These are phyloP conservation scores for Epichloe sp. DNA, from an alignment of 2,329 filamentous ascomycete genomes.

Conservation along the genomic window DNA sequence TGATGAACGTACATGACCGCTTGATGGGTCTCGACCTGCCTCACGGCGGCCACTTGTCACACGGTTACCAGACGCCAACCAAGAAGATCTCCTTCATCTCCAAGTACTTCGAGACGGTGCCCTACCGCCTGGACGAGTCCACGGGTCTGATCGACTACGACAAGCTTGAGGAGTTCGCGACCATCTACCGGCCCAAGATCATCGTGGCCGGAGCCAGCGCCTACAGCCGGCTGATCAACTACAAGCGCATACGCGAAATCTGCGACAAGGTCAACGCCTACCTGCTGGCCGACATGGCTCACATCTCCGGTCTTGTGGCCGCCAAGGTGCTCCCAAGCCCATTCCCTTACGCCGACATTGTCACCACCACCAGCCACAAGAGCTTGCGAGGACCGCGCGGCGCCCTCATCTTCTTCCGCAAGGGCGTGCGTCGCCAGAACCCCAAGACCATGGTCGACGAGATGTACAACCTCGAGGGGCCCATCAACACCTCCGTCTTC, in stretches of 20 bases:
- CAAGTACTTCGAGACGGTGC: constrained; percentile 97
- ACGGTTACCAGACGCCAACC: constrained; percentile 91
- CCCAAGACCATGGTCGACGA: constrained; percentile 76
- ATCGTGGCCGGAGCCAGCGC: constrained; percentile 91
- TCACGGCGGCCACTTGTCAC: constrained; percentile 88
- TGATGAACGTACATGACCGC: constrained; percentile 84
- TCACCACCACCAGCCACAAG: constrained; percentile 98
- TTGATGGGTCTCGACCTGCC: constrained; percentile 96
- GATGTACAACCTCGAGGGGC: constrained; percentile 78
- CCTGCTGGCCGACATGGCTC: constrained; percentile 89
- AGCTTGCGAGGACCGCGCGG: constrained; percentile 87
- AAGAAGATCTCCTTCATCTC: constrained; percentile 97
- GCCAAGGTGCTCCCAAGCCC: constrained; percentile 84
- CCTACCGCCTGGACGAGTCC: constrained; percentile 79
- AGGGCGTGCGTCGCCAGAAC: constrained; percentile 72
- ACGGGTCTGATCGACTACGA: constrained; percentile 95
- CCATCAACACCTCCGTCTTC: constrained; percentile 95
- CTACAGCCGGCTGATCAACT: constrained; percentile 93
- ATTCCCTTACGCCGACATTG: constrained; percentile 81
- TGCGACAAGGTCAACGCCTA: constrained; percentile 87
- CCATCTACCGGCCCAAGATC: constrained; percentile 87
- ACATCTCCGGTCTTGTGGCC: constrained; percentile 88
- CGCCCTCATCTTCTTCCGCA: constrained; percentile 97
- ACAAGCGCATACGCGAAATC: constrained; percentile 80
- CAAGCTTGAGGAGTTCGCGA: constrained; percentile 73